Base-by-base conservation (phyloP, 2,329 filamentous ascomycete genomes). In the Colletotrichum chrysophilum region DNA sequence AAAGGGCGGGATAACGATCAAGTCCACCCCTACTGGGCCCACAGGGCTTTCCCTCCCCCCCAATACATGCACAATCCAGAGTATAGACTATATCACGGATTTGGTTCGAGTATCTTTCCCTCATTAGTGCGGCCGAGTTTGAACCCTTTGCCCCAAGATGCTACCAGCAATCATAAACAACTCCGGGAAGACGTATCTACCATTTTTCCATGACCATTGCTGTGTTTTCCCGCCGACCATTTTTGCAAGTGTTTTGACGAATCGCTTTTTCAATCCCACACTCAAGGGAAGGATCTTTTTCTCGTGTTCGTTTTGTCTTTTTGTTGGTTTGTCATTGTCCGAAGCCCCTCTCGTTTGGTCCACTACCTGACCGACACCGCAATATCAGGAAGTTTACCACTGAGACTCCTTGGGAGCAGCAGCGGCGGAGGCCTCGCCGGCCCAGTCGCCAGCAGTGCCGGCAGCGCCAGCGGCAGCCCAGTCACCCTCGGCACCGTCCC, bases 1-100 rank as follows among this genome's bases (percentile, higher is more conserved):
- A 28, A 65, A 66, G 52, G 86, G 90, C 88, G 91, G 94, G 93
- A 93, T 91, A 93, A 96, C 95, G 93, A 89, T 96, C 85, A 97
- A 96, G 95, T 95, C 92, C 92, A 94, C 89, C 93, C 94, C 93
- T 91, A 91, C 91, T 90, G 91, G 89, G 92, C 90, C 30, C 92
- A 97, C 96, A 98, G 96, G 96, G 96, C 96, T 96, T 98, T 98
- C 96, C 96, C 96, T 95, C 93, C 87, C 85, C 84, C 85, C 82
- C 80, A 80, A 67, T 74, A 71, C 74, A 76, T 76, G 74, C 71
- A 74, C 74, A 78, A 68, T 76, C 79, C 75, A 65, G 56, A 52
- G 43, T 52, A 52, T 30, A 66, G 74, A 69, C 74, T 74, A 76
- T 74, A 74, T 71, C 67, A 75, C 67, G 70, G 18, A 68, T 65